A percentile compares a stretch with the other conserved stretches of the same genome.
Evolutionary conservation across 2,329 filamentous ascomycete species (phyloP).

Genomic region (Trichoderma cornu-damae): DNA sequence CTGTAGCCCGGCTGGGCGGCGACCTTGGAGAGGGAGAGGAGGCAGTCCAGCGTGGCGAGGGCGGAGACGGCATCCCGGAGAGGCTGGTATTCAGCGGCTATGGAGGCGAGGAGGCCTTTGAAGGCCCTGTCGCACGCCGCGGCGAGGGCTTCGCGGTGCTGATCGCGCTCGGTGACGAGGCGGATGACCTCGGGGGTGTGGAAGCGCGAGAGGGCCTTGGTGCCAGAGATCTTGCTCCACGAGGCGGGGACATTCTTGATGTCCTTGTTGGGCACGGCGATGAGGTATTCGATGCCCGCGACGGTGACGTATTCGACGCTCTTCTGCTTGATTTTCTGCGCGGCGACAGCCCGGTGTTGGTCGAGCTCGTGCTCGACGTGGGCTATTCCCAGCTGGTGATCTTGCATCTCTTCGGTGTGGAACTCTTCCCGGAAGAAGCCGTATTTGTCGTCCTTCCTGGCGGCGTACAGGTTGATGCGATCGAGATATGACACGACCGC

Average conservation of each 20-base stretch:
- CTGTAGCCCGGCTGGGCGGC: slow-evolving; percentile 83
- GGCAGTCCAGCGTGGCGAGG: slow-evolving; percentile 81
- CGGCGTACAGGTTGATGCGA: slow-evolving; percentile 78
- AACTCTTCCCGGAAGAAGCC: slow-evolving; percentile 82
- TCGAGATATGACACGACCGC: slow-evolving; percentile 72
- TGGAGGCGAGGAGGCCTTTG: slow-evolving; percentile 61
- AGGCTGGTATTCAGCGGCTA: slow-evolving; percentile 79
- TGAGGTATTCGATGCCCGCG: slow-evolving; percentile 86
- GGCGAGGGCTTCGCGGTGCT: slow-evolving; percentile 88
- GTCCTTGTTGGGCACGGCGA: slow-evolving; percentile 79
- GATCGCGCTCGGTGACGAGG: slow-evolving; percentile 80
- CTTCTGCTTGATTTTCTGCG: slow-evolving; percentile 65
- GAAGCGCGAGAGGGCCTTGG: slow-evolving; percentile 86
- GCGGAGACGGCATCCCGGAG: slow-evolving; percentile 84
- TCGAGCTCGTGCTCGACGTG: slow-evolving; percentile 85
- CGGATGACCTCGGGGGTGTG: slow-evolving; percentile 87
- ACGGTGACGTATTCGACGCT: slow-evolving; percentile 74
- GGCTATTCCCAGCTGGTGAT: slow-evolving; percentile 87
- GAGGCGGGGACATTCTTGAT: slow-evolving; percentile 87
- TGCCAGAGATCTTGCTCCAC: slow-evolving; percentile 92
- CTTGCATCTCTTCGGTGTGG: slow-evolving; percentile 82
- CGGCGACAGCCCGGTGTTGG: slow-evolving; percentile 66
- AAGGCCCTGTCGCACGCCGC: slow-evolving; percentile 89
- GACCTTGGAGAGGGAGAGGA: slow-evolving; percentile 78
- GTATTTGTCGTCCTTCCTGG: slow-evolving; percentile 86